Base-by-base conservation (phyloP, 495 filamentous ascomycete species). In the Aspergillus taichungensis region DNA sequence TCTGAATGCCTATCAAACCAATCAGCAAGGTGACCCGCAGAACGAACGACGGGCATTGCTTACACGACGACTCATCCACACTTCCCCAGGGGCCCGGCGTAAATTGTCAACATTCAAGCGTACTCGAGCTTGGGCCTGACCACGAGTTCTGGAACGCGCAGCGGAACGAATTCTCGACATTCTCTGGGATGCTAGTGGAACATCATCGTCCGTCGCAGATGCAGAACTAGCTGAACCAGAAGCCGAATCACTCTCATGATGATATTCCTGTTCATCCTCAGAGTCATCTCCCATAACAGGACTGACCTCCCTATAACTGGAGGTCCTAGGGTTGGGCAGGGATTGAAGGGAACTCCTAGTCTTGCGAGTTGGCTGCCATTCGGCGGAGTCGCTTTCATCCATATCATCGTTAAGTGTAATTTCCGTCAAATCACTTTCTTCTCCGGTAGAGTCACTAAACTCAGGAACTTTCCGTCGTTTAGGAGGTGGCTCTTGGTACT, bases 401-500 rank as follows among this genome's bases (percentile, higher is more conserved):
- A 33, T 10, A 12, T 50, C 40, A 34, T 54, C 46, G 27, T 59
- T 54, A 44, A 59, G 35, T 27, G 54, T 52, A 38, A 50, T 47
- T 27, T 61, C 59, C 2, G 49, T 39, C 37, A 57, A 30, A 33
- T 52, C 45, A 43, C 40, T 37, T 8, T 38, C 34, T 30, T 46
- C 37, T 4, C 54, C 52, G 13, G 41, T 40, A 6, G 52, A 48
- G 18, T 47, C 37, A 14, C 34, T 42, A 31, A 43, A 47, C 14
- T 51, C 45, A 7, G 53, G 52, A 14, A 50, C 39, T 47, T 65
- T 69, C 37, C 44, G 49, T 45, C 52, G 42, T 46, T 64, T 64
- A n/a, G 45, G 13, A 8, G 37, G 36, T 1, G 55, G 53, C 8
- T 56, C 44, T 12, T 62, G 57, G 50, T 84, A 81, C 54, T 87